Base-by-base conservation (phyloP, 495 filamentous ascomycete species). In the Cairneyella variabilis region DNA sequence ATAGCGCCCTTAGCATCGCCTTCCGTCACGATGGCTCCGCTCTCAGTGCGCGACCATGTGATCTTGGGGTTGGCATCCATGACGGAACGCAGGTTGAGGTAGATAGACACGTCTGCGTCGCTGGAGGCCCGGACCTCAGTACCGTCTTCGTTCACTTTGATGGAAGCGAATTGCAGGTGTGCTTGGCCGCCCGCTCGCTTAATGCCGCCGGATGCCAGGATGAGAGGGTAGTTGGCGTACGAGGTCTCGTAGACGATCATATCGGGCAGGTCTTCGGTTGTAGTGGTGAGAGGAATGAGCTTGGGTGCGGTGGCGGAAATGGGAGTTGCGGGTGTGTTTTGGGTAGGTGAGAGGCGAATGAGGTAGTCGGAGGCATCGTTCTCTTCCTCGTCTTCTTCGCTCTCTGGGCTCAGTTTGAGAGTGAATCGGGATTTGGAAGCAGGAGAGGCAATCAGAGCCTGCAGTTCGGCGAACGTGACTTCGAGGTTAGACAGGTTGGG, bases 281-380 rank as follows among this genome's bases (percentile, higher is more conserved):
- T 66, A n/a, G 83, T 81, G 18, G 75, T 79, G 17, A 95, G 82
- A n/a, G 92, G 75, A 0, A 76, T 76, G 32, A 83, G 80, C 40
- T 77, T 77, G 17, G 84, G 82, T 30, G 96, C 70, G 48, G 73
- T 73, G 66, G 90, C 75, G 58, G 74, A 76, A 69, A 95, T 90
- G 45, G 92, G 90, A 68, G 96, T 90, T 56, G 86, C 90, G 2
- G 73, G 74, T 64, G 89, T 76, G 69, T 93, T 88, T n/a, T n/a
- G n/a, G 48, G 92, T 89, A 68, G 96, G 91, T 54, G 86, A 91
- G 3, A 90, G 90, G 63, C 92, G 90, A 73, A 98, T 93, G 17
- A 95, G 73, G 74, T 82, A 97, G 66, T 87, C 71, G 2, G 77
- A 64, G 0, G 87, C 78, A 45, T 86, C 73, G n/a, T 65, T 64